These are phyloP conservation scores for Musa acuminata DNA, from an alignment of 176 grass and related monocot genomes.

Conservation along the genomic window DNA sequence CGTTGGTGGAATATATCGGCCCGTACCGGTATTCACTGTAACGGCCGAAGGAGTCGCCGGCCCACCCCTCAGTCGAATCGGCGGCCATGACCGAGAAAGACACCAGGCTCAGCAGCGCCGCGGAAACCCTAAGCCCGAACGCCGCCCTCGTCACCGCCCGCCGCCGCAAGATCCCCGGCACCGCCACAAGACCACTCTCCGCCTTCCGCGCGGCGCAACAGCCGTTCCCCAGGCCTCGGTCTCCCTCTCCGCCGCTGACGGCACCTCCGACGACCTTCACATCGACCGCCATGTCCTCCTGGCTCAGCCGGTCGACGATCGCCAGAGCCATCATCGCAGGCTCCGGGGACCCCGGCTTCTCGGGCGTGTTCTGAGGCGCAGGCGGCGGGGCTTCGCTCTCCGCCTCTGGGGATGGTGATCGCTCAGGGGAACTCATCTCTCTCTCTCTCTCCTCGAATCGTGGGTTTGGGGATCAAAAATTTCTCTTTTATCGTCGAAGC, in stretches of 20 bases:
- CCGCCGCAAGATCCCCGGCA: slow-evolving; percentile 32
- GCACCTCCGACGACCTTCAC: neutral
- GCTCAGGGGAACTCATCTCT: neutral
- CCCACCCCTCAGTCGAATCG: slow-evolving; percentile 69
- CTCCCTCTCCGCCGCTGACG: neutral
- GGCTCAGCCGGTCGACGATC: neutral
- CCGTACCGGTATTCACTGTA: slow-evolving; percentile 65
- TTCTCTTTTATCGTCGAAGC: neutral
- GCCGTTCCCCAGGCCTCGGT: neutral
- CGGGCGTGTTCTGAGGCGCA: neutral
- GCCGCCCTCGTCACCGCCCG: slow-evolving; percentile 28
- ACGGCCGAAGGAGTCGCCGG: slow-evolving; percentile 59
- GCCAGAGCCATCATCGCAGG: neutral
- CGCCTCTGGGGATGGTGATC: slow-evolving; percentile 1
- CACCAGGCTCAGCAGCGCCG: slow-evolving; percentile 49
- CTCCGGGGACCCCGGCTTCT: neutral
- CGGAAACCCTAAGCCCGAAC: slow-evolving; percentile 56
- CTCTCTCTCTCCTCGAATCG: neutral
- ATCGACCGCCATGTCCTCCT: neutral
- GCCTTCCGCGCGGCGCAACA: neutral
- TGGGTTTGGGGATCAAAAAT: neutral
- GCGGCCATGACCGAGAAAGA: slow-evolving; percentile 69
- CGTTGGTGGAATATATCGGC: neutral
- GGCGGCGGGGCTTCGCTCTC: neutral
- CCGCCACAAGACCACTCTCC: neutral